Base-by-base conservation (phyloP, 371 early-diverging fungal species). In the Massospora cicadina region DNA sequence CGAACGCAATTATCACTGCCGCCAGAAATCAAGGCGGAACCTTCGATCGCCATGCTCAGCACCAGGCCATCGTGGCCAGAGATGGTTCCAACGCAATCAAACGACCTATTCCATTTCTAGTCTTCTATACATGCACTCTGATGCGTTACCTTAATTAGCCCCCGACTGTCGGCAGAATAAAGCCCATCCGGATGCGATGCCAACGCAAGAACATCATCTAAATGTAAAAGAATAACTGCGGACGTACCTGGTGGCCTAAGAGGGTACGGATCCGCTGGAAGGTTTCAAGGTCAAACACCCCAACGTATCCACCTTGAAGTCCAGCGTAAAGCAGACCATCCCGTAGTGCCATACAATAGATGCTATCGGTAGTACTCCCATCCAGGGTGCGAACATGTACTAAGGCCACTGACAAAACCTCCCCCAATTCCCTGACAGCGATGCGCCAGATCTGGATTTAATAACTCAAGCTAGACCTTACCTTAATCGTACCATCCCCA, bases 201-300 rank as follows among this genome's bases (percentile, higher is more conserved):
- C 33, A 89, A 75, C 2, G 85, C 73, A 13, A 85, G 68, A 0
- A 88, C 85, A 70, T 87, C 88, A 66, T 85, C 74, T 80, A 61
- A 58, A 58, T 27, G 24, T 10, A 54, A 12, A 28, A 23, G 54
- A 28, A 33, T 30, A 43, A n/a, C 30, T 13, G 33, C 62, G 2
- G 30, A 60, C 26, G 25, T 62, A 82, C 82, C 60, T 78, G 71
- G 68, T 81, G 85, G 17, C 83, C 86, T 66, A 77, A 69, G 23
- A 89, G 73, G 2, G 78, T 77, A 43, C 86, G 77, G 33, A 89
- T 82, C 65, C 81, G 68, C 72, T 88, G 88, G 66, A 79, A 79
- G 0, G 88, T 89, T 71, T 89, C 90, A 23, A 89, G 71, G 68
- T 89, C 90, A 80, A 86, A 89, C 70, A 78, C 82, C 70, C 80